Evolutionary conservation across 139 green algal genomes (phyloP).

Genomic region (Chlorella sp.): DNA sequence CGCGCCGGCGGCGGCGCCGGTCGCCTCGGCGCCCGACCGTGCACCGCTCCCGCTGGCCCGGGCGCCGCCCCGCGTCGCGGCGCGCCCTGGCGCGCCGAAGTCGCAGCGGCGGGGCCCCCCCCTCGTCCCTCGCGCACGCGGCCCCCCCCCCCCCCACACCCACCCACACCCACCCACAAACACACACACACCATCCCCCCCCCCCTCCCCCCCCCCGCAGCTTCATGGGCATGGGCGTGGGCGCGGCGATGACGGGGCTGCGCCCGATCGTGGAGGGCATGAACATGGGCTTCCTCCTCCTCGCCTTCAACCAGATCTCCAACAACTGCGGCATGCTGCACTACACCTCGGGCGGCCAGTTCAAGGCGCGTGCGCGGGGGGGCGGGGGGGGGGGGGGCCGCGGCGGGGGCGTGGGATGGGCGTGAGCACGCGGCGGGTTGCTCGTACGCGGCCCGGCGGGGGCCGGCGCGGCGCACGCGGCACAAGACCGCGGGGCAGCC

Average conservation of each 20-base stretch:
- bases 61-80: too few relatives aligned
- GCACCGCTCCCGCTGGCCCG: not conserved
- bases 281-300: slow-evolving; percentile 98
- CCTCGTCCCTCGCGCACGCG: not conserved
- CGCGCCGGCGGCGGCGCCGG: too few relatives aligned
- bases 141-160: not conserved
- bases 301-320: slow-evolving; percentile 99
- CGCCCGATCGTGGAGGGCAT: slow-evolving; percentile 96
- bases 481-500: too few relatives aligned
- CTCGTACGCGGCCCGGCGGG: slow-evolving; percentile 20
- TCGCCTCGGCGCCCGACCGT: not conserved
- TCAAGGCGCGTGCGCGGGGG: slow-evolving; percentile 58
- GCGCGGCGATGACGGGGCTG: slow-evolving; percentile 95
- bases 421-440: too few relatives aligned
- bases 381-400: not conserved
- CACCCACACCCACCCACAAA: too few relatives aligned
- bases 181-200: not conserved
- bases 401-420: too few relatives aligned
- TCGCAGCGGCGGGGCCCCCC: too few relatives aligned
- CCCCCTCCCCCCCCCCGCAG: slow-evolving; percentile 32
- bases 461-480: too few relatives aligned
- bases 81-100: too few relatives aligned
- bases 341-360: slow-evolving; percentile 96
- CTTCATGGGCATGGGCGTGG: slow-evolving; percentile 97
- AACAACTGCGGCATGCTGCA: slow-evolving; percentile 98